Evolutionary conservation across 1,284 basidiomycete genomes (phyloP), one percentile per base, ranked within the genome.

Genomic region (Rhodotorula sp.): DNA sequence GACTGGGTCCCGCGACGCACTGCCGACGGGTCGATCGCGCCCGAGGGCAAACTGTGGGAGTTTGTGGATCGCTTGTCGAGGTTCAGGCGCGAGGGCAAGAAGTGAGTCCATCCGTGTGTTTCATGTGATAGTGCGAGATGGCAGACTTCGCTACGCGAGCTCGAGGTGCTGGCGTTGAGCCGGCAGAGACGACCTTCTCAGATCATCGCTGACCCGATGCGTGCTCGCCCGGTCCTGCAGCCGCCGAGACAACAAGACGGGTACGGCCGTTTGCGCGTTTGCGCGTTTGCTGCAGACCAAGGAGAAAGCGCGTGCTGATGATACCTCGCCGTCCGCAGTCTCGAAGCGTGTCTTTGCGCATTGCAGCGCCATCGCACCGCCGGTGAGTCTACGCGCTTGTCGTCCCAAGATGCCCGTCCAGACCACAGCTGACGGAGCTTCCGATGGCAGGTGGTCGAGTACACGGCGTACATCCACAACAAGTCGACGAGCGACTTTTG

Each of bases 81-180:
- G 43, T 82, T 82, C 74, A 68, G 81, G 34, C 68, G 81, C 21
- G 81, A 82, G 64, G 81, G 81, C 29, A 82, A 81, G 65, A 74
- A 75, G 71, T 72, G n/a, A 48, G 67, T 63, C 49, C 12, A 47
- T 26, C 49, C 12, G 34, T 34, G 14, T 43, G 39, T 43, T 43
- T 43, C 39, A 43, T 43, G 39, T 43, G 39, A 43, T 43, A 43
- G 8, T 43, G 10, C 39, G 39, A 7, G 39, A 1, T 43, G 39
- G 39, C 39, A 43, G 39, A 43, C 1, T 10, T 43, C 39, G 39
- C 39, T 43, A 43, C 39, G 39, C 39, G 39, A 43, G 39, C 10
- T 43, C 39, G 39, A 43, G 39, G 39, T 43, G 39, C 10, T 43
- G 39, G 39, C 39, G 39, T 2, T 1, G 39, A 43, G 39, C 39